Evolutionary conservation across 805 yeast genomes (phyloP).

Genomic region (Nakazawaea laoshanensis): DNA sequence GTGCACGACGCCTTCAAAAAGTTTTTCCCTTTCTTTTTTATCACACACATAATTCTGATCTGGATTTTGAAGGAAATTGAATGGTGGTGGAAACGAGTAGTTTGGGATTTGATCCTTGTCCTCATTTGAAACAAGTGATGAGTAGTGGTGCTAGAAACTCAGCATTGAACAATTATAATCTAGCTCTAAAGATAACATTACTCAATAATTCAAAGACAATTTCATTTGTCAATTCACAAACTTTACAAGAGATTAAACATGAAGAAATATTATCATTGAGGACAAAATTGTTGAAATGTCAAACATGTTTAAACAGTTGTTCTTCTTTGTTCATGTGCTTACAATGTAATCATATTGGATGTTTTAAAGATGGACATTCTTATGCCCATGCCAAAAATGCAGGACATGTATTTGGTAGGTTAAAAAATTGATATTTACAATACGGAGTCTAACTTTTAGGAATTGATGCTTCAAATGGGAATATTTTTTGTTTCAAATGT

Average conservation of each 20-base stretch:
- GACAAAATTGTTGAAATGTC: constrained; percentile 38
- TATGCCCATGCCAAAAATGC: constrained; percentile 33
- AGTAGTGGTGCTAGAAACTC: constrained; percentile 39
- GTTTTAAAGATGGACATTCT: constrained; percentile 44
- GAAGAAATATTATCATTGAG: constrained; percentile 31
- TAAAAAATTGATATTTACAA: too few relatives aligned
- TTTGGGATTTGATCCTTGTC: constrained; percentile 38
- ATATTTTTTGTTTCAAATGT: constrained; percentile 75
- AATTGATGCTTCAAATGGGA: constrained; percentile 60
- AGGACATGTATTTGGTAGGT: constrained; percentile 46
- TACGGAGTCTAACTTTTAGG: too few relatives aligned
- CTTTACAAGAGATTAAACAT: constrained; percentile 28
- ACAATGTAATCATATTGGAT: constrained; percentile 74
- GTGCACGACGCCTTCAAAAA: too few relatives aligned
- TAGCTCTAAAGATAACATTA: constrained; percentile 39
- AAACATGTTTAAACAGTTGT: constrained; percentile 34
- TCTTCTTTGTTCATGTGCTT: constrained; percentile 53
- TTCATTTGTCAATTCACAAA: constrained; percentile 24
- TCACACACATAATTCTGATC: too few relatives aligned
- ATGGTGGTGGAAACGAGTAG: too few relatives aligned
- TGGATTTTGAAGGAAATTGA: too few relatives aligned
- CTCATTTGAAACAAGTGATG: constrained; percentile 39
- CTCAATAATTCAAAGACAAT: constrained; percentile 14
- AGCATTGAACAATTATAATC: constrained; percentile 39
- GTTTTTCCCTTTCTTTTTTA: too few relatives aligned